These are phyloP conservation scores for Crithidia fasciculata DNA, from an alignment of 208 protist species.

Conservation along the genomic window DNA sequence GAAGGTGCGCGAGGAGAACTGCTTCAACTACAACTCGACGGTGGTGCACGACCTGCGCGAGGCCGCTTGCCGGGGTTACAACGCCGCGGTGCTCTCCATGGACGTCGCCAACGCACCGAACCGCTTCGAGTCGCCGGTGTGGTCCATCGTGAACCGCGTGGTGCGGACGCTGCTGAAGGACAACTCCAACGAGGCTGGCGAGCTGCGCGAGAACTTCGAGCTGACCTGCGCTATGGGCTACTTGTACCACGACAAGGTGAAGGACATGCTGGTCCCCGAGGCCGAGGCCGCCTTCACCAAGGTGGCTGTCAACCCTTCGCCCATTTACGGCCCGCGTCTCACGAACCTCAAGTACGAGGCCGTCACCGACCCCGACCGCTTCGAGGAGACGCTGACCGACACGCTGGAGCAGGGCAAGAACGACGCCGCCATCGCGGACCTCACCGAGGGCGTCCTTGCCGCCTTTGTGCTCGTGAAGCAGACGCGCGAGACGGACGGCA, in stretches of 20 bases:
- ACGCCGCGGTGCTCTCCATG: constrained; percentile 65
- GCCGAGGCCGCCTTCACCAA: constrained; percentile 48
- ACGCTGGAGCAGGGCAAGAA: constrained; percentile 43
- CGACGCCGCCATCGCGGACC: constrained; percentile 48
- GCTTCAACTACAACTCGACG: constrained; percentile 63
- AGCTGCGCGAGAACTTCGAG: constrained; percentile 40
- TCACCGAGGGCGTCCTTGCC: constrained; percentile 54
- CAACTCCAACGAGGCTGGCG: constrained; percentile 34
- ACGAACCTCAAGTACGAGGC: constrained; percentile 58
- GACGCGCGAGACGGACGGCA: constrained; percentile 47
- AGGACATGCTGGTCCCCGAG: constrained; percentile 57
- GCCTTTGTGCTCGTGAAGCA: constrained; percentile 69
- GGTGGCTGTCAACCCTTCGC: constrained; percentile 68
- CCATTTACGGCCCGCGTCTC: constrained; percentile 78
- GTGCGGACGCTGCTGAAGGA: constrained; percentile 57
- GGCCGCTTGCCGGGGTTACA: constrained; percentile 66
- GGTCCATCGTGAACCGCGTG: constrained; percentile 67
- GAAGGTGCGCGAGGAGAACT: constrained; percentile 57
- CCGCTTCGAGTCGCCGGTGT: constrained; percentile 72
- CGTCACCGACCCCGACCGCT: constrained; percentile 44
- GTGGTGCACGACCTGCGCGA: constrained; percentile 58
- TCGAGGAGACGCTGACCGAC: constrained; percentile 62
- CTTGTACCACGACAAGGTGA: constrained; percentile 70
- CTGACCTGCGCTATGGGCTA: constrained; percentile 72
- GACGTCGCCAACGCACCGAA: constrained; percentile 61